These are phyloP conservation scores for Fonsecaea pedrosoi DNA, from an alignment of 2,329 filamentous ascomycete species.

Conservation along the genomic window DNA sequence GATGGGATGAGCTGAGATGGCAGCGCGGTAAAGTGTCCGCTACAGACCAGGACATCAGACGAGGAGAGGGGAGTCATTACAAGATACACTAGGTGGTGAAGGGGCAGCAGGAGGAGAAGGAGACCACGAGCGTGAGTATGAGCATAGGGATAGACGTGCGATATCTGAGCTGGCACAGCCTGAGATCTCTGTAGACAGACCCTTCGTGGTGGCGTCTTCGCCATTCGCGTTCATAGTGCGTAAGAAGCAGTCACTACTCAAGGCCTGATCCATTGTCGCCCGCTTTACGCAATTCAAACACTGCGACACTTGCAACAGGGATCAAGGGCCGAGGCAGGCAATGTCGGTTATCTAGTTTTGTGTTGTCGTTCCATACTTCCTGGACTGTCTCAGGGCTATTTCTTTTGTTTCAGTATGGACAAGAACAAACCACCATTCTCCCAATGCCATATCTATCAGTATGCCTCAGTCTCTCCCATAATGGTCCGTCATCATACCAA, in stretches of 20 bases:
- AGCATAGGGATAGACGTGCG: no score
- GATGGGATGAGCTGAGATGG: no score
- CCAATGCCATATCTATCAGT: neutral
- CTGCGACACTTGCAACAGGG: neutral
- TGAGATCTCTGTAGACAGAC: no score
- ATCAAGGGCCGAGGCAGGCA: neutral
- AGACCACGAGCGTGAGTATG: no score
- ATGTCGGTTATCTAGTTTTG: neutral
- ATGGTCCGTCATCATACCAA: neutral
- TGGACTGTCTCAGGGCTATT: neutral
- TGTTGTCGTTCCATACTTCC: neutral
- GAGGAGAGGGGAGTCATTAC: no score
- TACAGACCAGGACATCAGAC: no score
- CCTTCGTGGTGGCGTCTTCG: no score
- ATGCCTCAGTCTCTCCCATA: constrained; percentile 1
- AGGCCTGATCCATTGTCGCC: neutral
- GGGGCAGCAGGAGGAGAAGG: no score
- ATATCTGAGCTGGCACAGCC: no score
- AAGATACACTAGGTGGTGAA: no score
- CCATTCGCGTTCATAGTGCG: no score
- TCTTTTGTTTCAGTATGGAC: neutral
- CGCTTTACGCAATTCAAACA: neutral
- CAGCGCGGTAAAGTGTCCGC: no score
- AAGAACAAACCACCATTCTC: neutral
- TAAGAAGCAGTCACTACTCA: neutral